Conservation (phyloP, 257 asterid species). For the Gentiana macrophylla region DNA sequence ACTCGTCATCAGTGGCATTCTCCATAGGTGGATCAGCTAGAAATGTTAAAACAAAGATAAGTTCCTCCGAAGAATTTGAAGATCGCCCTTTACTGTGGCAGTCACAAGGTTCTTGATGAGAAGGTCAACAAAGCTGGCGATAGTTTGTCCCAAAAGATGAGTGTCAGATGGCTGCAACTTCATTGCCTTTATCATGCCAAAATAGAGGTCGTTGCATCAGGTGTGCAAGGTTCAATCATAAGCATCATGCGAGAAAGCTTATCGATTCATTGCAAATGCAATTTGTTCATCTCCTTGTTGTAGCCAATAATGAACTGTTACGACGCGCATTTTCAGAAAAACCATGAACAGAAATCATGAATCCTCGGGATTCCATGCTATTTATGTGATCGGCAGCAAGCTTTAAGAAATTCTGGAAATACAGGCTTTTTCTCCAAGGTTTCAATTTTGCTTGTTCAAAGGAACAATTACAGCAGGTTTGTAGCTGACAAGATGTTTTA, state of each 20-base stretch:
- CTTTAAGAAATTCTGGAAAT: not conserved
- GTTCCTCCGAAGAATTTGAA: not conserved
- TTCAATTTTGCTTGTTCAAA: not conserved
- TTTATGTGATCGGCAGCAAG: not conserved
- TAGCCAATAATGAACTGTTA: not conserved
- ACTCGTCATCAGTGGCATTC: not conserved
- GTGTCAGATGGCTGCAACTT: not conserved
- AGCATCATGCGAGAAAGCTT: not conserved
- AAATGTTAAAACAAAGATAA: not conserved
- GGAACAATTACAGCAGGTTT: no score
- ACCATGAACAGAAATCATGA: not conserved
- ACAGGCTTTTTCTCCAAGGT: no score
- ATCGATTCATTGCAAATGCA: no score
- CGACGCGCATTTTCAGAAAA: not conserved
- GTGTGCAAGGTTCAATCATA: not conserved
- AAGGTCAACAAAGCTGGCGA: constrained; percentile 2
- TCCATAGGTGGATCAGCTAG: not conserved
- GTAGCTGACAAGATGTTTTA: not conserved
- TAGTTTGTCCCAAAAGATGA: not conserved
- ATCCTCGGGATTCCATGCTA: not conserved
- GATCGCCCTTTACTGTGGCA: not conserved
- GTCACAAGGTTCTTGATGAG: not conserved
- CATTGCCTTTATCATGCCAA: not conserved
- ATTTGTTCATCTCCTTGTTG: not conserved
- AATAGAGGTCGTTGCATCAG: not conserved